Base-by-base conservation (phyloP, 306 rosid species). In the Luffa acutangula region DNA sequence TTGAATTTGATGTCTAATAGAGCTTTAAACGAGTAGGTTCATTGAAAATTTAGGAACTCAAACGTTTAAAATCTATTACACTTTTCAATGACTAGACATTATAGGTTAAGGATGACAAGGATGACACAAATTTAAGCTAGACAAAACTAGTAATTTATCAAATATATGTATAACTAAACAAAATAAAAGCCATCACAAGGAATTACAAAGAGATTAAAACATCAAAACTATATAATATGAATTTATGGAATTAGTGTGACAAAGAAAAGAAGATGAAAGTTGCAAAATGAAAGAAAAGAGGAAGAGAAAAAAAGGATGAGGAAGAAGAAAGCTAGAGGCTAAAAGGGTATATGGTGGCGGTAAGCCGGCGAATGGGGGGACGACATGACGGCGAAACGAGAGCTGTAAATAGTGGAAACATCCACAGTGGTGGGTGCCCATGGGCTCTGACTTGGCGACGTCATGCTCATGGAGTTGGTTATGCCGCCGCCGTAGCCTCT, bases 261-360 rank as follows among this genome's bases (percentile, higher is more conserved):
- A 2, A 1, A 11, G 17, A 63, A 34, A 34, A 31, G 45, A 34
- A 11, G 21, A 65, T 0, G 13, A 14, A 42, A 9, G 7, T 17
- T 17, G 58, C 9, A 53, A 6, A 53, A 15, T 9, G 2, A 7
- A 53, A 49, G 58, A 53, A n/a, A 53, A 53, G 14, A 39, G 42
- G 21, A 2, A 53, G n/a, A 56, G 2, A 17, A 56, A 5, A 54
- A 15, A 1, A 17, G 25, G 60, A 12, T 1, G 20, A 64, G 17
- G 46, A 36, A 34, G 46, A 71, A 71, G 14, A 45, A 42, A 2
- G 25, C 21, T 5, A 3, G 17, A 65, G 3, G 18, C 81, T 83
- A 86, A 43, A 86, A 88, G 39, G 97, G 97, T 33, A 84, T 78
- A 53, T 82, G 93, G 62, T 79, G 93, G 82, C 37, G 85, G 33